Percentiles rank a stretch among this genome's conserved stretches.
Evolutionary conservation across 148 eudicot genomes (phyloP).

Genomic region (Euryodendron excelsum): DNA sequence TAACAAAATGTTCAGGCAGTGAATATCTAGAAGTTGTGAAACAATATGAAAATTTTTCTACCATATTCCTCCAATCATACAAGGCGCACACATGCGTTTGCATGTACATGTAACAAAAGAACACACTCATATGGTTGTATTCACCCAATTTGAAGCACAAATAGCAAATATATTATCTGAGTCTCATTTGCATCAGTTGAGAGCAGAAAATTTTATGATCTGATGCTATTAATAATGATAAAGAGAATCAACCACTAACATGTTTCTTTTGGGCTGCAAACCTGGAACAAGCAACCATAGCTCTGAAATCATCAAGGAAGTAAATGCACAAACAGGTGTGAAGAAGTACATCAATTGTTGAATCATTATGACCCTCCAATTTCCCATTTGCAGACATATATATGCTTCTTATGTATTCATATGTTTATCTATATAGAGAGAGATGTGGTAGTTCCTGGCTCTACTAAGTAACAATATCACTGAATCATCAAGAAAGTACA

Average conservation of each 20-base stretch:
- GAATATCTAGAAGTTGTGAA: neutral
- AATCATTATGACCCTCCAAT: neutral
- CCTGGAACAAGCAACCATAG: neutral
- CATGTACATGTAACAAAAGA: no score
- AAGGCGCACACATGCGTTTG: neutral
- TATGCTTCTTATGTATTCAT: neutral
- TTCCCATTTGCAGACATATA: neutral
- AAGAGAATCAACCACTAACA: neutral
- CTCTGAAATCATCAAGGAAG: neutral
- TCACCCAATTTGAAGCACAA: conserved; percentile 5
- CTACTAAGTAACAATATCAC: neutral
- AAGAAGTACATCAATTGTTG: neutral
- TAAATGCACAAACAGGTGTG: neutral
- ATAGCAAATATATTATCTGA: neutral
- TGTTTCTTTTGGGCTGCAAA: neutral
- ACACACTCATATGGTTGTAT: neutral
- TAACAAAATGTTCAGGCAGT: neutral
- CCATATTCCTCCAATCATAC: neutral
- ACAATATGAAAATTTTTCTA: neutral
- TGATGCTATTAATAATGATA: neutral
- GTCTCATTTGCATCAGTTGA: neutral
- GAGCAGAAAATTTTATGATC: neutral
- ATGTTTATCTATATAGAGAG: no score
- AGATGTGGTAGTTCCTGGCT: no score
- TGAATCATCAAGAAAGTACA: neutral